Evolutionary conservation across 192 early-diverging fungal species (phyloP).

Genomic region (Obelidium mucronatum): DNA sequence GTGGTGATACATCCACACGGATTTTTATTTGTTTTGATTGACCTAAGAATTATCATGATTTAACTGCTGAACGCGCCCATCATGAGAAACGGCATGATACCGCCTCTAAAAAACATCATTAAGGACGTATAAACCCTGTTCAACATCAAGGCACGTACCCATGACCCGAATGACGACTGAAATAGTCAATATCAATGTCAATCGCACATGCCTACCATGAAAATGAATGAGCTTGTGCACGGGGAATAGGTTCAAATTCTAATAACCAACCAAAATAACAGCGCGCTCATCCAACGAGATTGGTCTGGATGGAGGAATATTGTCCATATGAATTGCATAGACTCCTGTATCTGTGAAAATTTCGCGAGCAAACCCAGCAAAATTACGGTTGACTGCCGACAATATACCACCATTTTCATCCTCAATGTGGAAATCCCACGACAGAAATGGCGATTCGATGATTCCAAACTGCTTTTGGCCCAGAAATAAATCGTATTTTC

Average conservation of each 20-base stretch:
- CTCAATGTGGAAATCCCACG: slow-evolving; percentile 81
- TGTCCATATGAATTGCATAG: slow-evolving; percentile 81
- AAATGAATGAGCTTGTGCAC: background rate
- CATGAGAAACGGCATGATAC: background rate
- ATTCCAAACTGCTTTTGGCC: slow-evolving; percentile 54
- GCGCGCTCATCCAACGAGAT: slow-evolving; percentile 78
- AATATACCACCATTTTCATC: slow-evolving; percentile 60
- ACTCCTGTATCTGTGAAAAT: slow-evolving; percentile 89
- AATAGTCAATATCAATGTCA: slow-evolving; percentile 90
- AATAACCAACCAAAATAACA: slow-evolving; percentile 60
- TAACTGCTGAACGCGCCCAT: background rate
- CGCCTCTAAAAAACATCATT: background rate
- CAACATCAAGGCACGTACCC: slow-evolving; percentile 20
- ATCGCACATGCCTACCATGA: slow-evolving; percentile 69
- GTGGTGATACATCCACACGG: too few species aligned
- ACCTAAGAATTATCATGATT: background rate
- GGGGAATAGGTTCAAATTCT: background rate
- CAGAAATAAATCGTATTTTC: slow-evolving; percentile 86
- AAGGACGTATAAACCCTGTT: background rate
- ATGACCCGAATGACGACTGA: slow-evolving; percentile 71
- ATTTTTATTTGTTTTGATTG: too few species aligned
- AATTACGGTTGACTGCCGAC: slow-evolving; percentile 73
- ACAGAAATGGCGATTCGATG: slow-evolving; percentile 66
- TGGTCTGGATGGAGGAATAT: slow-evolving; percentile 37
- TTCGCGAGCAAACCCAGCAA: slow-evolving; percentile 76